phyloP scores from a whole-genome alignment of 371 early-diverging fungal genomes.

The Mortierella sp. region DNA sequence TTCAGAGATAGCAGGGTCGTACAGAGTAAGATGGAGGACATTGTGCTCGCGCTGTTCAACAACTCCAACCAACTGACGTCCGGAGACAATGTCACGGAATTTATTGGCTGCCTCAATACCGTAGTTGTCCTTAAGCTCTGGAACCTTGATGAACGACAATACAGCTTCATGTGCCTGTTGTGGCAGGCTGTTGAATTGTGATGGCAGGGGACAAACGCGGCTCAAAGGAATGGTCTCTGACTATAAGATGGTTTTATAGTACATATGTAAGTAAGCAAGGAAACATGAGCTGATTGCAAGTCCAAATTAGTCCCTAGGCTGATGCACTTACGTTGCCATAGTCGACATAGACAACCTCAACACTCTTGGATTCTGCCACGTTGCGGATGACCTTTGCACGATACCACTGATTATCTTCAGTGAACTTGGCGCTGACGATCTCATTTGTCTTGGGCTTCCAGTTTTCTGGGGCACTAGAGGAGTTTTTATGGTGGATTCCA shows the following conservation, averaged over 20 bases:
- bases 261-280: too few species aligned
- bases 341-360: conserved; percentile 88
- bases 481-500: conserved; percentile 69
- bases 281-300: too few species aligned
- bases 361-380: conserved; percentile 70
- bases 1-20: conserved; percentile 71
- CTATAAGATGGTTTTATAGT: conserved; percentile 27
- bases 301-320: background rate
- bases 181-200: conserved; percentile 73
- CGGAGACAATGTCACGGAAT: conserved; percentile 76
- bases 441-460: conserved; percentile 80
- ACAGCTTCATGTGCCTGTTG: conserved; percentile 88
- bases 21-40: conserved; percentile 79
- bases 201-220: conserved; percentile 75
- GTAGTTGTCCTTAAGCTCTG: conserved; percentile 78
- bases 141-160: conserved; percentile 85
- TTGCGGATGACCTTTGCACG: conserved; percentile 87
- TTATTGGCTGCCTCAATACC: conserved; percentile 79
- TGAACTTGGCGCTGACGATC: conserved; percentile 85
- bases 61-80: conserved; percentile 81
- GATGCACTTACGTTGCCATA: conserved; percentile 84
- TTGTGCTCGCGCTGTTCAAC: conserved; percentile 74
- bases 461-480: conserved; percentile 56
- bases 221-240: conserved; percentile 71
- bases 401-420: conserved; percentile 91